Percentiles rank a stretch among this genome's conserved stretches.
These are phyloP conservation scores for Amanita subjunquillea DNA, from an alignment of 768 basidiomycete genomes.

Conservation along the genomic window DNA sequence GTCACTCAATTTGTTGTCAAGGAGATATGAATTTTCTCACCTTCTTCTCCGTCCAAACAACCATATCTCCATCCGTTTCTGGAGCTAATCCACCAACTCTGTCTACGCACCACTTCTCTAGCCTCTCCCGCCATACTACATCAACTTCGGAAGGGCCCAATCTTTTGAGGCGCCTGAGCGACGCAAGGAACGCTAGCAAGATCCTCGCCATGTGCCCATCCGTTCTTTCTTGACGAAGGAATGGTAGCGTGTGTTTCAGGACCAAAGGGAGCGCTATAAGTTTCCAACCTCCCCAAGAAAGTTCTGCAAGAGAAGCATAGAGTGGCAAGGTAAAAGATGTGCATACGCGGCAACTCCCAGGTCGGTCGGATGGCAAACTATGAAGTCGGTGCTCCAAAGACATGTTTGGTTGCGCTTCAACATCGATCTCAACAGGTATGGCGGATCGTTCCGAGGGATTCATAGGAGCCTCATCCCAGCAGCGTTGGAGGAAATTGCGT, in stretches of 20 bases:
- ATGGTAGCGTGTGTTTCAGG: slow-evolving; percentile 27
- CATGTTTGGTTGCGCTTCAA: neutral
- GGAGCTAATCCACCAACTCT: slow-evolving; percentile 17
- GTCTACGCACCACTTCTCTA: slow-evolving; percentile 39
- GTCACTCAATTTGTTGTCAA: neutral
- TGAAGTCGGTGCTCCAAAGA: slow-evolving; percentile 1
- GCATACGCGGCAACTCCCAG: slow-evolving; percentile 1
- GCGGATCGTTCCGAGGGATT: neutral
- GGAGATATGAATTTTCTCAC: neutral
- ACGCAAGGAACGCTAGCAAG: slow-evolving; percentile 40
- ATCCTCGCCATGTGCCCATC: slow-evolving; percentile 31
- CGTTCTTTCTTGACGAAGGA: neutral
- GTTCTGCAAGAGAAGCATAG: slow-evolving; percentile 49
- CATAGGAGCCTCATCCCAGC: slow-evolving; percentile 25
- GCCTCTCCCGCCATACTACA: slow-evolving; percentile 43
- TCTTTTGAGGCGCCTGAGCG: slow-evolving; percentile 35
- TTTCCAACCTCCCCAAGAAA: slow-evolving; percentile 74
- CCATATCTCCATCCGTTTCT: neutral
- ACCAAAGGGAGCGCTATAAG: slow-evolving; percentile 51
- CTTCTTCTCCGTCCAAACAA: neutral
- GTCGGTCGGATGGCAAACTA: neutral
- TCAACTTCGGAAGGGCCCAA: slow-evolving; percentile 40
- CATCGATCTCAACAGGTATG: neutral
- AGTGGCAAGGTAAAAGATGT: slow-evolving; percentile 39
- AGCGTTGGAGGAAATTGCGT: slow-evolving; percentile 43